These are phyloP conservation scores for Umbelopsis isabellina DNA, from an alignment of 192 early-diverging fungal genomes.

Conservation along the genomic window DNA sequence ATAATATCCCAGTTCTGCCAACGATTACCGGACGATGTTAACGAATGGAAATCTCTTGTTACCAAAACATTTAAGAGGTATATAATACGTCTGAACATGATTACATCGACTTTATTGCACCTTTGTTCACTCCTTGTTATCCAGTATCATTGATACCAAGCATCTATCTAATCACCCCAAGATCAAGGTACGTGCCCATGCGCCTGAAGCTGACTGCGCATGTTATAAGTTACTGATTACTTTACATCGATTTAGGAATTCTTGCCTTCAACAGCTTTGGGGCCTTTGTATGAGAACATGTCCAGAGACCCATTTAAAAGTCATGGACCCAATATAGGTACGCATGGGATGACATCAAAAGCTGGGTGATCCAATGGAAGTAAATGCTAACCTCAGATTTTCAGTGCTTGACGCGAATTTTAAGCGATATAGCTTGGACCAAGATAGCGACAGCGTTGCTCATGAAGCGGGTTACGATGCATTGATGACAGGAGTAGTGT, in stretches of 20 bases:
- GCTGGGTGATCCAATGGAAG: background rate
- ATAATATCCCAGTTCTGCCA: constrained; percentile 75
- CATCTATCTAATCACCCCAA: constrained; percentile 59
- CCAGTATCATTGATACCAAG: constrained; percentile 81
- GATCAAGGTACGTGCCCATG: constrained; percentile 40
- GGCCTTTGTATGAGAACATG: constrained; percentile 9
- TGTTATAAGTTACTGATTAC: too few species aligned
- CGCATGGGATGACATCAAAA: background rate
- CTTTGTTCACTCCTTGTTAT: background rate
- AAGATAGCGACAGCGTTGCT: constrained; percentile 38
- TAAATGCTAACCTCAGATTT: background rate
- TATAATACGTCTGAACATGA: constrained; percentile 7
- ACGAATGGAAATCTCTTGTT: constrained; percentile 67
- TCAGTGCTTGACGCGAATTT: constrained; percentile 57
- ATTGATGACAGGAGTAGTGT: constrained; percentile 83
- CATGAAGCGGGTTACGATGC: constrained; percentile 97
- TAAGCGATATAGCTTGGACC: constrained; percentile 41
- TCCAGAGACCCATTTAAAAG: constrained; percentile 15
- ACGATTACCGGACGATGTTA: constrained; percentile 65
- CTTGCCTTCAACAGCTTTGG: background rate
- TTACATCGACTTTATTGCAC: background rate
- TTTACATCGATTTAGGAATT: background rate
- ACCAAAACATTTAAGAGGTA: constrained; percentile 63
- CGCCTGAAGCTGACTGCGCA: too few species aligned
- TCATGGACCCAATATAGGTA: constrained; percentile 17